These are phyloP conservation scores for Moricandia arvensis DNA, from an alignment of 345 rosid species.

Conservation along the genomic window DNA sequence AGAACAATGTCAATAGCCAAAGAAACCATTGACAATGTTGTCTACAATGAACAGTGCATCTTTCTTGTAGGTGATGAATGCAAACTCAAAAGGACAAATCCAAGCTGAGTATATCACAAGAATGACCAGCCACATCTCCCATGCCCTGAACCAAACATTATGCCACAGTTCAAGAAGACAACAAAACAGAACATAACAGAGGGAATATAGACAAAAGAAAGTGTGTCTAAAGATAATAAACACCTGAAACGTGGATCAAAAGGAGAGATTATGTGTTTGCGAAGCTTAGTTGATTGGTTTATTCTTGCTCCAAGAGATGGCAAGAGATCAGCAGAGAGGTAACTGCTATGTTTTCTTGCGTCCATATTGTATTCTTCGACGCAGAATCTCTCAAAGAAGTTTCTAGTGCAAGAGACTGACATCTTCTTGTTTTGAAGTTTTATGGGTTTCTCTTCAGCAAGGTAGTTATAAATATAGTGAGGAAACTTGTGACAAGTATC, in stretches of 20 bases:
- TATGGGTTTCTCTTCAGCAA: conserved; percentile 10
- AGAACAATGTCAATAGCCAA: conserved; percentile 86
- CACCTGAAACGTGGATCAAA: conserved; percentile 77
- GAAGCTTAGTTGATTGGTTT: conserved; percentile 75
- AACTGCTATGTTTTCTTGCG: conserved; percentile 47
- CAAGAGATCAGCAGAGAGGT: conserved; percentile 76
- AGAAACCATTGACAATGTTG: conserved; percentile 87
- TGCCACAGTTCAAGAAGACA: conserved; percentile 14
- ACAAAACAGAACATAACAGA: neutral
- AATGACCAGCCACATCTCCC: conserved; percentile 90
- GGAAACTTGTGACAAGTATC: conserved; percentile 43
- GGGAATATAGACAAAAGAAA: neutral
- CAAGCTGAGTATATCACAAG: conserved; percentile 95
- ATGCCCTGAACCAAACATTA: conserved; percentile 63
- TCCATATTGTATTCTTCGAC: conserved; percentile 57
- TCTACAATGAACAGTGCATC: conserved; percentile 72
- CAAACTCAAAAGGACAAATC: conserved; percentile 91
- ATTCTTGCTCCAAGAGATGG: conserved; percentile 98
- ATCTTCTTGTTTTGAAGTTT: conserved; percentile 38
- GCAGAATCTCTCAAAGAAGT: conserved; percentile 85
- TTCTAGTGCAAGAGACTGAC: conserved; percentile 49
- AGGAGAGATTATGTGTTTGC: conserved; percentile 81
- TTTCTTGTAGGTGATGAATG: conserved; percentile 70
- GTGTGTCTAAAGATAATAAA: conserved; percentile 17
- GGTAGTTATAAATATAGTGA: conserved; percentile 48